Percentiles rank a stretch among this genome's conserved stretches.
phyloP scores from a whole-genome alignment of 768 basidiomycete species.

The Mycena leptocephala region DNA sequence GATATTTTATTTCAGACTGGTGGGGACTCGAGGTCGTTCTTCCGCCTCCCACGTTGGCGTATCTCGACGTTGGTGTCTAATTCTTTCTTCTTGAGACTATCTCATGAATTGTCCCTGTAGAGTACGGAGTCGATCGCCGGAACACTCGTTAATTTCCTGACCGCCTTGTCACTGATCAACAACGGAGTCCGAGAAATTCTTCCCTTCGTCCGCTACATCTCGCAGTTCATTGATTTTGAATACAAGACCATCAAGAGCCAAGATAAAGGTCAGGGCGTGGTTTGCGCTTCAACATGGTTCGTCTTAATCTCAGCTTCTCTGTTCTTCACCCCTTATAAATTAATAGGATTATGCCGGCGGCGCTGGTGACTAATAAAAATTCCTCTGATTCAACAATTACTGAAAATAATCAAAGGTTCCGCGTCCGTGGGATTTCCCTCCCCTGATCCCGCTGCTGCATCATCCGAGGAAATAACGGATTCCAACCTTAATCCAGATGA shows the following conservation, averaged over 20 bases:
- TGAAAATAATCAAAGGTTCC: conserved; percentile 61
- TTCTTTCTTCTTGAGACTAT: neutral
- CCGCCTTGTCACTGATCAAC: conserved; percentile 78
- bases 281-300: conserved; percentile 93
- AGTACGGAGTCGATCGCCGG: conserved; percentile 73
- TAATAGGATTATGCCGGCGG: conserved; percentile 83
- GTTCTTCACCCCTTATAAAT: neutral
- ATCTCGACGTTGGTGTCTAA: conserved; percentile 67
- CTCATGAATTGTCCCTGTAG: conserved; percentile 48
- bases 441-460: conserved; percentile 51
- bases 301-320: conserved; percentile 36
- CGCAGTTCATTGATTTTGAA: conserved; percentile 86
- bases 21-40: conserved; percentile 90
- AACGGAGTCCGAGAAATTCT: conserved; percentile 88
- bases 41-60: conserved; percentile 77
- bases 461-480: conserved; percentile 27
- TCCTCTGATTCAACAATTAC: neutral
- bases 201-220: conserved; percentile 86
- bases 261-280: conserved; percentile 83
- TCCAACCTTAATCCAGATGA: neutral
- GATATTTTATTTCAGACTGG: conserved; percentile 77
- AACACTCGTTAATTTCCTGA: conserved; percentile 81
- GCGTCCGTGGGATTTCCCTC: conserved; percentile 85
- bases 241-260: conserved; percentile 75
- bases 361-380: conserved; percentile 60